Conservation (phyloP, 2,329 filamentous ascomycete genomes). For the Cladophialophora chaetospira region DNA sequence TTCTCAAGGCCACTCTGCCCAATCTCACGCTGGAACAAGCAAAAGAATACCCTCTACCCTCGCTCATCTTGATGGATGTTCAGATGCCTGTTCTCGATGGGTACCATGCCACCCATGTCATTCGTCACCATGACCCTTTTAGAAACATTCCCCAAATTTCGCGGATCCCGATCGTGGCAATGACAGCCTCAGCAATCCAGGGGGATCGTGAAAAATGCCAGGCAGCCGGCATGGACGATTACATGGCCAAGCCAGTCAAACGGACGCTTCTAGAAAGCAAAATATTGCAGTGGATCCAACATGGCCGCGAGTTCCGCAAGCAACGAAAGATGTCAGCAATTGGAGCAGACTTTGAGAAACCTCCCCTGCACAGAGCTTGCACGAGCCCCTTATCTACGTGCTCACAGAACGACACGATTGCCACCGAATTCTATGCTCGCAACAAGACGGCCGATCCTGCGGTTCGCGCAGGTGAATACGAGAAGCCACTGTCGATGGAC, state of each 20-base stretch:
- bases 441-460: background rate
- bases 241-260: constrained; percentile 72
- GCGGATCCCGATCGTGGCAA: constrained; percentile 74
- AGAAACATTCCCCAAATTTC: constrained; percentile 56
- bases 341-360: constrained; percentile 1
- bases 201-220: constrained; percentile 75
- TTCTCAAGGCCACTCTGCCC: constrained; percentile 52
- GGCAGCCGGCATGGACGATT: constrained; percentile 75
- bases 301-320: constrained; percentile 2
- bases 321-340: background rate
- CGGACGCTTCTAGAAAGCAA: constrained; percentile 68
- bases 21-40: constrained; percentile 41
- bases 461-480: background rate
- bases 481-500: constrained; percentile 3
- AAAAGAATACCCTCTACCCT: constrained; percentile 58
- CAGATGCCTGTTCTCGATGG: constrained; percentile 78
- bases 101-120: constrained; percentile 72
- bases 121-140: constrained; percentile 69
- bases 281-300: constrained; percentile 66
- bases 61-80: constrained; percentile 78
- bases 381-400: constrained; percentile 32
- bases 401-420: constrained; percentile 26
- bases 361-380: constrained; percentile 6
- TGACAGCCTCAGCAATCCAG: constrained; percentile 78
- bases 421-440: constrained; percentile 23